Evolutionary conservation across 2,329 filamentous ascomycete genomes (phyloP).

Genomic region (Hypoxylon sp.): DNA sequence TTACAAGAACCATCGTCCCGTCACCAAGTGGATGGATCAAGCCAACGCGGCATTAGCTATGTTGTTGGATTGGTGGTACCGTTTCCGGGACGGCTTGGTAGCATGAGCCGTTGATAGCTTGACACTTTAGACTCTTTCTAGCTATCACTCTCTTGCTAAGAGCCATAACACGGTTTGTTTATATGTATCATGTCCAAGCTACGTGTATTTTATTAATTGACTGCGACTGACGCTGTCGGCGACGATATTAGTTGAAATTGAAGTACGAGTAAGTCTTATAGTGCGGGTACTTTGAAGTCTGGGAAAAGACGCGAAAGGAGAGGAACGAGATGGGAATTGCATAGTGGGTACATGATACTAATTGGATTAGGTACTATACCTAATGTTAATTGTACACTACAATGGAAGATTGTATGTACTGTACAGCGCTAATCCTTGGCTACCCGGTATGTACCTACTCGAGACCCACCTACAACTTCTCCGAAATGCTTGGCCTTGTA

Average conservation of each 20-base stretch:
- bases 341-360: slow-evolving; percentile 14
- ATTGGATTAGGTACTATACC: too few relatives aligned
- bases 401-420: slow-evolving; percentile 2
- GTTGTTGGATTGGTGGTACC: slow-evolving; percentile 28
- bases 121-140: slow-evolving; percentile 5
- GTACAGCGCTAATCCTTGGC: slow-evolving; percentile 21
- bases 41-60: slow-evolving; percentile 35
- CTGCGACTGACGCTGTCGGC: background rate
- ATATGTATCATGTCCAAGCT: background rate
- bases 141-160: slow-evolving; percentile 1
- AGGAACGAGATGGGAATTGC: background rate
- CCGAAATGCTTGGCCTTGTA: slow-evolving; percentile 36
- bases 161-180: background rate
- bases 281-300: slow-evolving; percentile 12
- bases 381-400: background rate
- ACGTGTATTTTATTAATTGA: background rate
- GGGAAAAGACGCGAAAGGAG: background rate
- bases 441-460: background rate
- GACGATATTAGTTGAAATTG: slow-evolving; percentile 6
- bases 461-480: slow-evolving; percentile 38
- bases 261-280: slow-evolving; percentile 8
- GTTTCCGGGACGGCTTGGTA: slow-evolving; percentile 37
- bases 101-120: slow-evolving; percentile 25
- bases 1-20: slow-evolving; percentile 33
- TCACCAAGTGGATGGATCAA: slow-evolving; percentile 40